Conservation (phyloP, 1,284 basidiomycete genomes). For the Marasmius oreades region DNA sequence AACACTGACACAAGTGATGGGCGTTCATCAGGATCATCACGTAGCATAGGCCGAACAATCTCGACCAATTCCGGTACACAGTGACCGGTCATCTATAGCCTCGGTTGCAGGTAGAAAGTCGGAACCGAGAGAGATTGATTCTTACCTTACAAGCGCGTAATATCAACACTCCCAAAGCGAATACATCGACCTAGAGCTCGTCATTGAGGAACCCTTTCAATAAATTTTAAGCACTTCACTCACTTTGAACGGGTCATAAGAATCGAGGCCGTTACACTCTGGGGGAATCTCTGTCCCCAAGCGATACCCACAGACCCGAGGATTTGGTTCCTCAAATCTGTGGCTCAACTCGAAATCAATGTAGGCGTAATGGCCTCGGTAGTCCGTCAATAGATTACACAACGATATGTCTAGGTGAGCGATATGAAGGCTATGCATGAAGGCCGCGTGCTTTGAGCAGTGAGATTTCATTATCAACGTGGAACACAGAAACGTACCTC, state of each 20-base stretch:
- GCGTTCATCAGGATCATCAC: conserved; percentile 43
- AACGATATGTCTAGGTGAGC: conserved; percentile 71
- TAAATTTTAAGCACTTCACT: not conserved
- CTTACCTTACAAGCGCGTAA: conserved; percentile 60
- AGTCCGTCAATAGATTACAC: conserved; percentile 64
- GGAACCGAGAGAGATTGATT: conserved; percentile 6
- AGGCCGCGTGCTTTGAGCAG: conserved; percentile 50
- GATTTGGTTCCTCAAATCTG: conserved; percentile 39
- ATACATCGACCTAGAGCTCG: conserved; percentile 46
- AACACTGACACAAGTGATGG: conserved; percentile 48
- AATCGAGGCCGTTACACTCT: conserved; percentile 52
- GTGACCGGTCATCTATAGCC: conserved; percentile 47
- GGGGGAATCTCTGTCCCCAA: conserved; percentile 64
- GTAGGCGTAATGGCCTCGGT: conserved; percentile 58
- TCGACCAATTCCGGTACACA: conserved; percentile 53
- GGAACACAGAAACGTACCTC: conserved; percentile 35
- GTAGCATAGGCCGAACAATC: conserved; percentile 54
- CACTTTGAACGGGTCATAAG: conserved; percentile 57
- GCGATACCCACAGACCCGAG: conserved; percentile 38
- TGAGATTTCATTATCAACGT: conserved; percentile 5
- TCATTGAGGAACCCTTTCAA: too few relatives aligned
- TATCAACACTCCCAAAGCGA: conserved; percentile 63
- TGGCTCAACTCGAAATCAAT: conserved; percentile 73
- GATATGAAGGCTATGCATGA: conserved; percentile 64
- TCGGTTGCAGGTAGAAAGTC: conserved; percentile 4